Evolutionary conservation across 208 protist genomes (phyloP).

Genomic region (Leishmania arabica): DNA sequence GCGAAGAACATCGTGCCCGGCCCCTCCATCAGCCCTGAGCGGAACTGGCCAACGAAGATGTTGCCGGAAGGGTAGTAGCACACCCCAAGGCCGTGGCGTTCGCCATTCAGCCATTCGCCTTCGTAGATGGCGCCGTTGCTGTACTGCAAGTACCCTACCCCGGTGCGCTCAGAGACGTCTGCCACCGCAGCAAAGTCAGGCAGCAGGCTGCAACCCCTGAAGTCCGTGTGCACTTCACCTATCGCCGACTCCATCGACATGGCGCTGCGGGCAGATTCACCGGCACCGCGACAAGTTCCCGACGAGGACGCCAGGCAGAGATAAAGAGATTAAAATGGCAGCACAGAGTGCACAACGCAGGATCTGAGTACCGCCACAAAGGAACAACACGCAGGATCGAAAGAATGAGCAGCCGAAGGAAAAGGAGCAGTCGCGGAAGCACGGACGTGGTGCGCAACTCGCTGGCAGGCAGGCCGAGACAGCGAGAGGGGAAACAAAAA

Average conservation of each 20-base stretch:
- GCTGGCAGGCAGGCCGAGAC: not conserved
- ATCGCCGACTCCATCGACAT: conserved; percentile 1
- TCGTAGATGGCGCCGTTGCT: conserved; percentile 62
- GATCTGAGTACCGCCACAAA: not conserved
- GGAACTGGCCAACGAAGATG: conserved; percentile 66
- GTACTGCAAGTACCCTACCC: conserved; percentile 33
- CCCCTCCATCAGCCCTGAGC: conserved; percentile 52
- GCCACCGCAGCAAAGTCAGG: conserved; percentile 15
- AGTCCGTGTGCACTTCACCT: conserved; percentile 9
- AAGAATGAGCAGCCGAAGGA: not conserved
- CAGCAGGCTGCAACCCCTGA: conserved; percentile 17
- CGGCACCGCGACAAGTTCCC: not conserved
- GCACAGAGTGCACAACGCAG: not conserved
- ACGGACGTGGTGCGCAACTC: not conserved
- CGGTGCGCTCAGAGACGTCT: conserved; percentile 21
- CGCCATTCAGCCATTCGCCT: conserved; percentile 42
- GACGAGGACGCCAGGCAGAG: not conserved
- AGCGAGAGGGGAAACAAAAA: not conserved
- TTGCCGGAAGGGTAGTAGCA: conserved; percentile 65
- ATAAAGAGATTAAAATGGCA: not conserved
- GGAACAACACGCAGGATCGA: not conserved
- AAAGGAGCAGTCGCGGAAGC: not conserved
- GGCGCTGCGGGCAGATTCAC: not conserved
- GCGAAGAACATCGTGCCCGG: conserved; percentile 59
- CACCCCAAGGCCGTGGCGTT: conserved; percentile 58